Percentiles rank a stretch among this genome's conserved stretches.
phyloP scores from a whole-genome alignment of 495 filamentous ascomycete species.

The Aspergillus bertholletiae region DNA sequence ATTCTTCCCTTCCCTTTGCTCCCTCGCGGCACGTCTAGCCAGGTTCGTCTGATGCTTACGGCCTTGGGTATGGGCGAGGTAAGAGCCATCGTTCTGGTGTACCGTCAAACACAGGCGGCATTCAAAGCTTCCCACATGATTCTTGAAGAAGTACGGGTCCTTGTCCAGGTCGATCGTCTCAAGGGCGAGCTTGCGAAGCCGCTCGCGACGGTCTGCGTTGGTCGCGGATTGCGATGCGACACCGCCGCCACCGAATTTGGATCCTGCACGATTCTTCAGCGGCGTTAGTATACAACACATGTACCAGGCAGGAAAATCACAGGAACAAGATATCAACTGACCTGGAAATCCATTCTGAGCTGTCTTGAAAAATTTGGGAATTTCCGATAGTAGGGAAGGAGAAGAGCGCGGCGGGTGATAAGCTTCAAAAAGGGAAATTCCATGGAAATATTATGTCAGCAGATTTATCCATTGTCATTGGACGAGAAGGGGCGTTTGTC shows the following conservation, averaged over 20 bases:
- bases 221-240: conserved; percentile 90
- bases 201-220: conserved; percentile 95
- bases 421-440: conserved; percentile 5
- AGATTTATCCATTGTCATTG: not conserved
- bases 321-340: conserved; percentile 19
- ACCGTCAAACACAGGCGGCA: conserved; percentile 97
- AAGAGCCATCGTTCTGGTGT: conserved; percentile 99
- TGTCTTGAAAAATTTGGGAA: not conserved
- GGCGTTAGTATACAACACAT: not conserved
- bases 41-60: conserved; percentile 99
- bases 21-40: conserved; percentile 88
- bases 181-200: conserved; percentile 94
- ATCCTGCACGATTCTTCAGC: conserved; percentile 86
- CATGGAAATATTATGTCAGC: conserved; percentile 11
- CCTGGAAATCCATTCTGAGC: conserved; percentile 58
- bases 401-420: not conserved
- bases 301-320: not conserved
- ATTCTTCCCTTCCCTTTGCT: conserved; percentile 81
- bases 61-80: conserved; percentile 97
- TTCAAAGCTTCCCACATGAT: conserved; percentile 97
- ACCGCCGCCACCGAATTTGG: conserved; percentile 97
- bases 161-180: conserved; percentile 99
- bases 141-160: conserved; percentile 99
- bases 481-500: not conserved
- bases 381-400: not conserved